Evolutionary conservation across 306 rosid genomes (phyloP), one percentile per base, ranked within the genome.

Genomic region (Alnus rubra): DNA sequence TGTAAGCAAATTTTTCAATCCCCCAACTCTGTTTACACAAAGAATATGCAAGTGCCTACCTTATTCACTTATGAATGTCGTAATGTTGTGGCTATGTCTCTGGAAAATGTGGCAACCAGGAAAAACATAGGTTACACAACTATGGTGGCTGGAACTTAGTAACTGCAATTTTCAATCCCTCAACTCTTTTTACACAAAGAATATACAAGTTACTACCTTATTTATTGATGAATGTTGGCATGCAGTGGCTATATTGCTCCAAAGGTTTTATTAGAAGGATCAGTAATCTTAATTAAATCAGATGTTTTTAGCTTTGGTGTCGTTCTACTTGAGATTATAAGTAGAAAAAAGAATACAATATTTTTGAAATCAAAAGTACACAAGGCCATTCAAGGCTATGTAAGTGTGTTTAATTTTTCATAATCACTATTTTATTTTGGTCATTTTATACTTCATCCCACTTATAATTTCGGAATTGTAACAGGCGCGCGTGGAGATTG

Each of bases 241-340:
- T 72, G 31, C 73, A 87, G 91, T 12, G 89, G 89, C 12, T 88
- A 90, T 56, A 90, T 88, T 83, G 75, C 89, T 53, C 91, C 90
- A 0, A 87, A 89, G 13, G 86, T 84, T 8, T 89, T 88, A 4
- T 68, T 81, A 39, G 2, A 87, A 87, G 0, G 91, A 90, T n/a
- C n/a, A 60, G 0, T 68, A 18, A 88, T 88, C 69, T 91, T 90
- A 0, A 62, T 77, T 9, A 91, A 91, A 59, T 87, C 88, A 0
- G 92, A 88, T 23, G 88, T 84, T 7, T 88, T 84, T 65, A 87
- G 96, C 59, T 91, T 87, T 28, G 92, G 96, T 0, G 86, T 88
- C 30, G 87, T 91, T 6, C 31, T 91, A 1, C 76, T 91, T 7
- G 92, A 88, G 80, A 82, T 91, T 67, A 65, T 91, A 0, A 82